Percentiles rank a stretch among this genome's conserved stretches.
phyloP scores from a whole-genome alignment of 2,329 filamentous ascomycete genomes.

The Penicillium sp. region DNA sequence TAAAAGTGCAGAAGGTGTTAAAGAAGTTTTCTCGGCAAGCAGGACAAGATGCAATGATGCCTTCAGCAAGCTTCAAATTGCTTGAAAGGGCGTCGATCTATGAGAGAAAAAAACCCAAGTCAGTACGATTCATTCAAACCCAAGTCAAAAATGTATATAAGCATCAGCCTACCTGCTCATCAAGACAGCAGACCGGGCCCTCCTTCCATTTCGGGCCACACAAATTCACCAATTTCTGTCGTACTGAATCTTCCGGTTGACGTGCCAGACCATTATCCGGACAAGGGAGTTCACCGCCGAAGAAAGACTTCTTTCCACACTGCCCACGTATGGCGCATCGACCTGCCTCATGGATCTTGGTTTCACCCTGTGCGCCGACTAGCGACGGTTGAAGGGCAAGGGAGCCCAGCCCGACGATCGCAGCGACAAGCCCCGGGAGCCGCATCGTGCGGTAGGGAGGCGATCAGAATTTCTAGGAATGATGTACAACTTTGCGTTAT shows the following conservation, averaged over 20 bases:
- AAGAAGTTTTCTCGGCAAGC: conserved; percentile 99
- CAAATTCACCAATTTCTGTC: conserved; percentile 76
- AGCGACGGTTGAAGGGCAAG: conserved; percentile 25
- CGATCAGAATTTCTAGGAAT: not conserved
- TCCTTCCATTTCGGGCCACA: conserved; percentile 86
- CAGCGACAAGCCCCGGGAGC: conserved; percentile 27
- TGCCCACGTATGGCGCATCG: conserved; percentile 88
- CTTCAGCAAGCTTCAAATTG: conserved; percentile 83
- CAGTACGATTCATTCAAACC: not conserved
- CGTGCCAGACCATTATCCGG: conserved; percentile 84
- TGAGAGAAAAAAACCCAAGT: conserved; percentile 15
- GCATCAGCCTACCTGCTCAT: conserved; percentile 63
- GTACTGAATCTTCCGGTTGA: conserved; percentile 69
- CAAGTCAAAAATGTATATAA: not conserved
- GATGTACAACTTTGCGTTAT: not conserved
- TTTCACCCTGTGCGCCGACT: conserved; percentile 34
- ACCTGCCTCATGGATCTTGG: conserved; percentile 74
- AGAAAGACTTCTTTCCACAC: conserved; percentile 88
- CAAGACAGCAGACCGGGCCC: conserved; percentile 80
- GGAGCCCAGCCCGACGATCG: conserved; percentile 29
- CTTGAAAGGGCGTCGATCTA: conserved; percentile 77
- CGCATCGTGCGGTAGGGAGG: conserved; percentile 27
- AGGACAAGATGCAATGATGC: conserved; percentile 88
- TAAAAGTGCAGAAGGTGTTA: conserved; percentile 97
- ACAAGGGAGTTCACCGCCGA: conserved; percentile 86